Evolutionary conservation across 2,329 filamentous ascomycete species (phyloP).

Genomic region (Aspergillus quadrilineatus): DNA sequence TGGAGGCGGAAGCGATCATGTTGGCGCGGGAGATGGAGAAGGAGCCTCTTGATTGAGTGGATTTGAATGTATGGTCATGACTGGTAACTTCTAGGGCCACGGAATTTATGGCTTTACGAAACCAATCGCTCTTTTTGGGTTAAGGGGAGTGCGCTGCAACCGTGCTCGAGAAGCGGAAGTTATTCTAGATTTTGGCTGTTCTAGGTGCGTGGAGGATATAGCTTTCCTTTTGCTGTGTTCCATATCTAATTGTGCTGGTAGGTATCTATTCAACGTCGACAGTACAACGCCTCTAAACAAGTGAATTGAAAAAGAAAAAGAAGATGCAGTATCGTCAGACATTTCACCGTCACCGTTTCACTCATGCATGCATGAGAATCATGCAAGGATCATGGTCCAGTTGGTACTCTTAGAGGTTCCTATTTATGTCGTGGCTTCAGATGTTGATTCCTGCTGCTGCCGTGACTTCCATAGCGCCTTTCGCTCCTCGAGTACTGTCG

Average conservation of each 20-base stretch:
- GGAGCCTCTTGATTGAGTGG: conserved; percentile 10
- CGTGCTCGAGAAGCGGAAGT: too few relatives aligned
- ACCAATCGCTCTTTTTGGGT: too few relatives aligned
- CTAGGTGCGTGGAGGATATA: neutral
- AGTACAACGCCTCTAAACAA: conserved; percentile 10
- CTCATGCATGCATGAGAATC: neutral
- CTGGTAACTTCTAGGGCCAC: neutral
- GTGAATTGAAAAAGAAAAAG: neutral
- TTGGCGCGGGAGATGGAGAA: conserved; percentile 38
- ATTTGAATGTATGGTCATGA: neutral
- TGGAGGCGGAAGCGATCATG: conserved; percentile 44
- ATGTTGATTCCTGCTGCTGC: conserved; percentile 8
- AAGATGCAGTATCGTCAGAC: conserved; percentile 11
- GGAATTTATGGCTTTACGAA: too few relatives aligned
- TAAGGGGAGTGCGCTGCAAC: too few relatives aligned
- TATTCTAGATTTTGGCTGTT: too few relatives aligned
- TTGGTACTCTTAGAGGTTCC: neutral
- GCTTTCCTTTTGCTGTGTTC: neutral
- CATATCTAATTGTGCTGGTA: conserved; percentile 3
- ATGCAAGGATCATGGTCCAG: neutral
- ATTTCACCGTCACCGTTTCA: conserved; percentile 17
- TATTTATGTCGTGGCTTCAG: neutral
- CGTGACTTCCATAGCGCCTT: conserved; percentile 65
- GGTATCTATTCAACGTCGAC: conserved; percentile 9
- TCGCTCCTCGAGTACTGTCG: conserved; percentile 73